A percentile compares a stretch with the other conserved stretches of the same genome.
Evolutionary conservation across 208 protist species (phyloP).

Genomic region (Leishmania turanica): DNA sequence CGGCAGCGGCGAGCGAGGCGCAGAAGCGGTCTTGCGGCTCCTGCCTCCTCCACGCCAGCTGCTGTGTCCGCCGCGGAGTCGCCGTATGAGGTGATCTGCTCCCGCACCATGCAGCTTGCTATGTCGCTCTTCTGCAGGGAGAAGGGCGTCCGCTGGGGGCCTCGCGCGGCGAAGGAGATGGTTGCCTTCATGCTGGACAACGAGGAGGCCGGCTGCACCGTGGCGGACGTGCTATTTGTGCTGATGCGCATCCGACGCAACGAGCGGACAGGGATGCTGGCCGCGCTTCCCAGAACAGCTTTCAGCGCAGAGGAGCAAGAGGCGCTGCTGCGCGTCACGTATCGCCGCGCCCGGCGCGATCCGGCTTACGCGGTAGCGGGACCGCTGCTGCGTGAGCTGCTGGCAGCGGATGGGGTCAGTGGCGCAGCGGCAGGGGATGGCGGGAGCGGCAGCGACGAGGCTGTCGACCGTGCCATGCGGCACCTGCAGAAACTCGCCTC

Average conservation of each 20-base stretch:
- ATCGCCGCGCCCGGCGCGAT: constrained; percentile 17
- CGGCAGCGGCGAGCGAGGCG: background rate
- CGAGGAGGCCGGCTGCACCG: constrained; percentile 13
- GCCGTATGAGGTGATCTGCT: constrained; percentile 27
- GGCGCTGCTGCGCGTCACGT: constrained; percentile 27
- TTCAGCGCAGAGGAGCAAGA: constrained; percentile 41
- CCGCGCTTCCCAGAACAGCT: constrained; percentile 37
- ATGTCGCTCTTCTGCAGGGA: constrained; percentile 61
- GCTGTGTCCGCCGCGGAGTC: constrained; percentile 8
- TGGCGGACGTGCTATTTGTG: constrained; percentile 55
- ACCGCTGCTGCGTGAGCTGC: constrained; percentile 33
- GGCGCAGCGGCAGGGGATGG: background rate
- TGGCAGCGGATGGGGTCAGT: constrained; percentile 9
- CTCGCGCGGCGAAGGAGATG: constrained; percentile 63
- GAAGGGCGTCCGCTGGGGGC: constrained; percentile 74
- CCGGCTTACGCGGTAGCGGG: constrained; percentile 27
- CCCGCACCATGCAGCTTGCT: constrained; percentile 66
- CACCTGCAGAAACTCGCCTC: constrained; percentile 14
- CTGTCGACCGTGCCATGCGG: constrained; percentile 1
- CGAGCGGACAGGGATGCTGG: constrained; percentile 42
- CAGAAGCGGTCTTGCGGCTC: background rate
- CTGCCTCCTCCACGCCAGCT: background rate
- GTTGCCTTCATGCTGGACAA: constrained; percentile 28
- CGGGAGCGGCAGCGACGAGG: background rate
- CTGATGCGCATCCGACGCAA: constrained; percentile 63